These are phyloP conservation scores for Boletales sp. DNA, from an alignment of 768 basidiomycete genomes.

Conservation along the genomic window DNA sequence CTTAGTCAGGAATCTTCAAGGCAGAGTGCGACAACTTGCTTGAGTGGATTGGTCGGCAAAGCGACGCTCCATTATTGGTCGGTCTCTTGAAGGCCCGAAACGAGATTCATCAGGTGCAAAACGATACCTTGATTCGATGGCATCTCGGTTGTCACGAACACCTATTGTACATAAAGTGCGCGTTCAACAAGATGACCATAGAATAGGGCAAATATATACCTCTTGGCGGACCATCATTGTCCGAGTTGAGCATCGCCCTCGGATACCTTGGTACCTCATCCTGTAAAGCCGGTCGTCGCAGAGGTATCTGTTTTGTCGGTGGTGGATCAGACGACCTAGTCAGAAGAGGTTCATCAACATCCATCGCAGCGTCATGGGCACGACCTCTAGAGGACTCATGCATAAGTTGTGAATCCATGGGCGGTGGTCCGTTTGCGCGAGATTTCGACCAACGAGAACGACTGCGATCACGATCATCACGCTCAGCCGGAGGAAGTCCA, in stretches of 20 bases:
- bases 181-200: neutral
- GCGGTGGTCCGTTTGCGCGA: slow-evolving; percentile 8
- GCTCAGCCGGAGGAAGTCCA: slow-evolving; percentile 3
- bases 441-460: slow-evolving; percentile 16
- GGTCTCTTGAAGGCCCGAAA: slow-evolving; percentile 16
- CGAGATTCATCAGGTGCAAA: slow-evolving; percentile 14
- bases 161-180: neutral
- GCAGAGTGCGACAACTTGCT: slow-evolving; percentile 10
- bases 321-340: slow-evolving; percentile 20
- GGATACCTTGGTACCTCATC: slow-evolving; percentile 34
- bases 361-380: slow-evolving; percentile 20
- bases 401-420: slow-evolving; percentile 10
- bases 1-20: neutral
- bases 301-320: slow-evolving; percentile 11
- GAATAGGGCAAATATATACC: slow-evolving; percentile 2
- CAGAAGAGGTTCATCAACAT: slow-evolving; percentile 24
- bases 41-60: slow-evolving; percentile 15
- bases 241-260: slow-evolving; percentile 33
- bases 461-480: slow-evolving; percentile 13
- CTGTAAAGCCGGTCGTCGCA: slow-evolving; percentile 15
- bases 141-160: slow-evolving; percentile 20
- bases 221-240: slow-evolving; percentile 15
- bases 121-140: slow-evolving; percentile 17
- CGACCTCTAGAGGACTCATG: slow-evolving; percentile 22
- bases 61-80: slow-evolving; percentile 16